A percentile compares a stretch with the other conserved stretches of the same genome.
These are phyloP conservation scores for Actinomortierella ambigua DNA, from an alignment of 371 early-diverging fungal species.

Conservation along the genomic window DNA sequence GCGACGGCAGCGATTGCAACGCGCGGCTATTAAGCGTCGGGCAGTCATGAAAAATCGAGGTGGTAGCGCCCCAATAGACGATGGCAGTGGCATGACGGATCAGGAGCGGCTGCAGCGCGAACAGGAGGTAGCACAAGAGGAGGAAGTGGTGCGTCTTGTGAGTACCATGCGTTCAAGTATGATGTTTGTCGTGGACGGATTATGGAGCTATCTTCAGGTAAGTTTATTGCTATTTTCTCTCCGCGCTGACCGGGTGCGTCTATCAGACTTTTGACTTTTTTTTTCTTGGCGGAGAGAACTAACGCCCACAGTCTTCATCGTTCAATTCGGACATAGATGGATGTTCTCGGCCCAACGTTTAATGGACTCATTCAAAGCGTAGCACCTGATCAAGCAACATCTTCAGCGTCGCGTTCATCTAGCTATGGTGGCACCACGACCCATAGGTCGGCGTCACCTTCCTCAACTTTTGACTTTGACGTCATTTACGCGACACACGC, in stretches of 20 bases:
- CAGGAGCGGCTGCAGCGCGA: conserved; percentile 1
- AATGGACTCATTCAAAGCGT: conserved; percentile 42
- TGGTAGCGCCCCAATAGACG: conserved; percentile 8
- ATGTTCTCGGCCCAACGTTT: conserved; percentile 63
- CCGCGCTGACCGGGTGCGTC: background rate
- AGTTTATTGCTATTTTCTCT: background rate
- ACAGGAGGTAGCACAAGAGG: conserved; percentile 19
- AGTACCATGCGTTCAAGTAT: conserved; percentile 60
- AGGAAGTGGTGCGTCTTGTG: conserved; percentile 51
- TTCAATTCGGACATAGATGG: conserved; percentile 51
- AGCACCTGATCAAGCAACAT: background rate
- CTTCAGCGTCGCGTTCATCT: background rate
- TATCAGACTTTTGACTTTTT: background rate
- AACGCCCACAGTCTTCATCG: background rate
- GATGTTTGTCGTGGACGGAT: conserved; percentile 74
- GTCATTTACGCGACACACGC: conserved; percentile 31
- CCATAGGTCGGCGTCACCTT: background rate
- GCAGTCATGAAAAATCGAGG: conserved; percentile 1
- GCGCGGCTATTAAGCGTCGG: background rate
- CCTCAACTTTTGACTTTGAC: conserved; percentile 20
- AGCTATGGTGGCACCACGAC: background rate
- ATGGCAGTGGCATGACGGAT: conserved; percentile 20
- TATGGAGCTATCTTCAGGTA: conserved; percentile 84
- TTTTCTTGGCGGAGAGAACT: background rate
- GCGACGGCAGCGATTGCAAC: conserved; percentile 9